Evolutionary conservation across 1,284 basidiomycete species (phyloP).

Genomic region (Porodaedalea pini): DNA sequence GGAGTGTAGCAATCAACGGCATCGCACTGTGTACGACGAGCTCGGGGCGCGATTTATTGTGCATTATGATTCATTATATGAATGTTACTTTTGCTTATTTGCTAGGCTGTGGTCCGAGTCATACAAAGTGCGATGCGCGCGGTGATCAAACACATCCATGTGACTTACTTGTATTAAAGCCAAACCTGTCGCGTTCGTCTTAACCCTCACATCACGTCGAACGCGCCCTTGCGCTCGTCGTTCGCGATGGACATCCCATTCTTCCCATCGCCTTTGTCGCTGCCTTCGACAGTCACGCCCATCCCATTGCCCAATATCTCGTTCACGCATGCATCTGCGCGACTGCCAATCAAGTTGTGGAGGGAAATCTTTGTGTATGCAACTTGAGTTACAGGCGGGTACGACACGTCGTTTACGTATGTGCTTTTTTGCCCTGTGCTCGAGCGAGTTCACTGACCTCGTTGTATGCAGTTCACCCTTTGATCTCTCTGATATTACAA

Average conservation of each 20-base stretch:
- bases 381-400: constrained; percentile 16
- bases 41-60: too few species aligned
- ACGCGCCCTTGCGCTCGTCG: background rate
- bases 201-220: background rate
- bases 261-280: background rate
- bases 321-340: constrained; percentile 3
- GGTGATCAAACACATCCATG: too few species aligned
- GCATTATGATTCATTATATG: too few species aligned
- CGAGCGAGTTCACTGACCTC: background rate
- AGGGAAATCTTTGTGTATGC: constrained; percentile 17
- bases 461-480: constrained; percentile 15
- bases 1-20: too few species aligned
- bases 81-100: too few species aligned
- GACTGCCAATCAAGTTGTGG: constrained; percentile 16
- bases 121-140: too few species aligned
- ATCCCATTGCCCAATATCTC: background rate
- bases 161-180: background rate
- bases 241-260: background rate
- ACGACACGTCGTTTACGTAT: constrained; percentile 13
- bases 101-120: too few species aligned
- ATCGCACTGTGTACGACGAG: too few species aligned
- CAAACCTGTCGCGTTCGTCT: background rate
- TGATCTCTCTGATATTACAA: constrained; percentile 16
- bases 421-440: background rate
- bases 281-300: background rate